Evolutionary conservation across 495 filamentous ascomycete genomes (phyloP), one percentile per base, ranked within the genome.

Genomic region (Alectoria sarmentosa): DNA sequence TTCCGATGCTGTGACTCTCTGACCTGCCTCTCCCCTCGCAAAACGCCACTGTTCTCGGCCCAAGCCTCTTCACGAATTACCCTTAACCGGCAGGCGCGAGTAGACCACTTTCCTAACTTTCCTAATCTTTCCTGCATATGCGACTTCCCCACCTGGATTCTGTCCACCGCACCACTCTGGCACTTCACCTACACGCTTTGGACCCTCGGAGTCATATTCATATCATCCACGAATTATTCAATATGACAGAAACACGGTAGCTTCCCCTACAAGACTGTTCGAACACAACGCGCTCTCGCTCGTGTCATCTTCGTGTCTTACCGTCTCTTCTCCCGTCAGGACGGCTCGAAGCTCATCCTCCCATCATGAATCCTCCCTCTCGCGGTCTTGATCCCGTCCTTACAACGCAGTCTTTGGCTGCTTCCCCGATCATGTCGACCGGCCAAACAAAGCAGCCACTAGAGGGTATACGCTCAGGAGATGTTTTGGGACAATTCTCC

Each of bases 401-500:
- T 52, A 5, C 55, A 39, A 32, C 41, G 6, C 41, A 60, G 19
- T 36, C 55, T 2, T 48, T 58, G 17, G 19, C 57, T 15, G n/a
- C 38, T 26, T 49, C 56, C 57, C 57, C 61, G 23, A 39, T 34
- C 14, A 42, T 46, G 21, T 48, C 30, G 46, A 44, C 39, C 7
- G 46, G 44, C 14, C 44, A 69, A 10, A 66, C 66, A 68, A 73
- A 58, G 32, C 49, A 64, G 41, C 44, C 61, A 38, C 63, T 65
- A 23, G 63, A 65, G 3, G 55, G 23, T 26, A 56, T 66, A 71
- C 28, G 69, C 48, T 48, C 68, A 67, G 58, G 79, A 77, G 70
- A 72, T 68, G 58, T 64, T 44, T 69, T 89, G 62, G 88, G 82
- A 15, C 84, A 88, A 69, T 83, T 91, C 62, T 87, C 86, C 19